Evolutionary conservation across 2,329 filamentous ascomycete genomes (phyloP).

Genomic region (Aspergillus spinulosporus): DNA sequence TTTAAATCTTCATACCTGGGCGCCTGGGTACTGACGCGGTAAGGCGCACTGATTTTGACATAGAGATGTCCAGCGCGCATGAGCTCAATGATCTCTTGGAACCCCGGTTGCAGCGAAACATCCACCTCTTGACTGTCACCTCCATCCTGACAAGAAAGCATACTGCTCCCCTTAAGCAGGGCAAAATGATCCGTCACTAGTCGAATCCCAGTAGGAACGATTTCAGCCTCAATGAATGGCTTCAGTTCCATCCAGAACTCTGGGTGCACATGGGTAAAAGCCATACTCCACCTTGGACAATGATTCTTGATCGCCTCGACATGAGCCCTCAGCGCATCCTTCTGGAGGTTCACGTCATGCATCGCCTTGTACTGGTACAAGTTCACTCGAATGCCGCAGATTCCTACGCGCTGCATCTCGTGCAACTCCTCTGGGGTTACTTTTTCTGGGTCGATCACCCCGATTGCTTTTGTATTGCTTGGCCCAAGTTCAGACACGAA

Average conservation of each 20-base stretch:
- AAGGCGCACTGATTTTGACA: conserved; percentile 43
- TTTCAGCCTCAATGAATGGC: conserved; percentile 24
- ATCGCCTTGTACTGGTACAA: conserved; percentile 40
- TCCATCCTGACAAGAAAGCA: conserved; percentile 24
- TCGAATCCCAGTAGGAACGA: conserved; percentile 22
- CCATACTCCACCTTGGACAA: conserved; percentile 32
- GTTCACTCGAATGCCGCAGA: conserved; percentile 40
- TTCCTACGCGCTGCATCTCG: conserved; percentile 30
- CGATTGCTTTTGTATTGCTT: conserved; percentile 30
- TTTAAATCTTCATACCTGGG: conserved; percentile 36
- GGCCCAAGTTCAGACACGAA: conserved; percentile 33
- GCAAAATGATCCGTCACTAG: conserved; percentile 43
- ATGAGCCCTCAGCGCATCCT: conserved; percentile 32
- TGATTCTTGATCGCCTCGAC: conserved; percentile 22
- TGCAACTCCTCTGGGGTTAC: conserved; percentile 25
- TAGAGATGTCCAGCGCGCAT: conserved; percentile 35
- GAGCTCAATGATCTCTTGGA: conserved; percentile 32
- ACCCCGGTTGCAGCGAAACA: conserved; percentile 29
- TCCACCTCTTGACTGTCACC: conserved; percentile 22
- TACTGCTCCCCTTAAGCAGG: conserved; percentile 37
- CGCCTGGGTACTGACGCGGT: conserved; percentile 34
- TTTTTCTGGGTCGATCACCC: conserved; percentile 33
- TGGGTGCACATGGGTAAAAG: conserved; percentile 35
- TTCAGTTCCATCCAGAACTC: conserved; percentile 32
- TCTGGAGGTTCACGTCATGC: conserved; percentile 40